Evolutionary conservation across 2,329 filamentous ascomycete genomes (phyloP).

Genomic region (Aotearoamyces nothofagi): DNA sequence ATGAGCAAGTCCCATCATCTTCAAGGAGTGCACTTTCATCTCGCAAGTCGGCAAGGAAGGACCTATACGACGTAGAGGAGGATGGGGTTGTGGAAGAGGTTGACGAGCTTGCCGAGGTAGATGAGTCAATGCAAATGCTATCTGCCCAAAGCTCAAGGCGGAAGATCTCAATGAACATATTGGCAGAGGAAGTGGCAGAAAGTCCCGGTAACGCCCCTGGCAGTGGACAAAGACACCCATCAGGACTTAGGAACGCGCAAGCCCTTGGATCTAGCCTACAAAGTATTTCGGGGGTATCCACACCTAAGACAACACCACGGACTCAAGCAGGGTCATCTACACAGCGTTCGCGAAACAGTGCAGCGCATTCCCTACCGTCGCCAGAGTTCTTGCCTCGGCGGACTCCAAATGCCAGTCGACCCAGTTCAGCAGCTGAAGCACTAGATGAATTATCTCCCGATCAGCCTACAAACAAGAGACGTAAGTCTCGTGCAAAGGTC

Average conservation of each 20-base stretch:
- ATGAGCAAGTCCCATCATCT: constrained; percentile 11
- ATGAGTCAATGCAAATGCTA: background rate
- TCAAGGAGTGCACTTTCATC: constrained; percentile 14
- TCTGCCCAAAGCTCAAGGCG: constrained; percentile 1
- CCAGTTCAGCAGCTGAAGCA: constrained; percentile 5
- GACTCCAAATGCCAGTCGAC: background rate
- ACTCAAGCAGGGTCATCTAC: background rate
- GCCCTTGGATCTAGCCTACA: background rate
- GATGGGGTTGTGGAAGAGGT: background rate
- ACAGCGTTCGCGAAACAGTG: background rate
- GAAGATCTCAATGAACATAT: constrained; percentile 1
- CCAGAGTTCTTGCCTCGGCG: constrained; percentile 2
- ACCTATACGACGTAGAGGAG: constrained; percentile 2
- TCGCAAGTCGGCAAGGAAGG: too few species aligned
- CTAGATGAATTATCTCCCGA: constrained; percentile 20
- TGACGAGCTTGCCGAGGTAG: background rate
- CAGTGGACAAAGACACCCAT: constrained; percentile 34
- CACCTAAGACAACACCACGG: background rate
- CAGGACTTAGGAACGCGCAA: constrained; percentile 23
- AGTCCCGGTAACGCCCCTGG: constrained; percentile 39
- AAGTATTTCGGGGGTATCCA: background rate
- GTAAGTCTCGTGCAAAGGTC: too few species aligned
- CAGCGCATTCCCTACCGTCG: constrained; percentile 1
- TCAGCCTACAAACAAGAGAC: constrained; percentile 5
- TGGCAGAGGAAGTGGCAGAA: constrained; percentile 32